Base-by-base conservation (phyloP, 225 moss, liverwort and hornwort species). In the Lunularia cruciata region DNA sequence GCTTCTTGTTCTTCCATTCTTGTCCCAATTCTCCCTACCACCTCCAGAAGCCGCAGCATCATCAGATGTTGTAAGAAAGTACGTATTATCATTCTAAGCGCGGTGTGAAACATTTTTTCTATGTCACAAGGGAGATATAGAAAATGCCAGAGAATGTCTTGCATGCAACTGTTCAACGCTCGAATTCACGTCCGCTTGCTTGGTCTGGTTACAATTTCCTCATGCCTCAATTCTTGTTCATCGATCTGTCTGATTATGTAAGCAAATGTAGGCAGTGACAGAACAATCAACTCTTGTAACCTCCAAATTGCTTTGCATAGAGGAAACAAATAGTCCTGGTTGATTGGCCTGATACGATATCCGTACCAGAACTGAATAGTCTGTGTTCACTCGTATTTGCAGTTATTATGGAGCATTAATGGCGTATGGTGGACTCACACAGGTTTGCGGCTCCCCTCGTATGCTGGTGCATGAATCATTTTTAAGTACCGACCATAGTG, bases 361-460 rank as follows among this genome's bases (percentile, higher is more conserved):
- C n/a, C n/a, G n/a, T n/a, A n/a, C n/a, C 38, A 20, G 11, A 25
- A 39, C 61, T 61, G 39, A 61, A 37, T 26, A 23, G 39, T 5
- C 39, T 14, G 39, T 38, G 25, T 25, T 0, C 5, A 16, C 47
- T 30, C 22, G 35, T 31, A 70, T 61, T 64, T 83, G 87, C 92
- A 92, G 89, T 54, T 92, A 92, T 64, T 92, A 75, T 63, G 92
- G 92, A 47, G 87, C 80, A 65, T 47, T 88, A 77, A 79, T 89
- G 76, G 92, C 92, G 8, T 92, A 87, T 63, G 92, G 92, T 68
- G 87, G 89, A 62, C 87, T 92, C 68, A 78, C 89, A 71, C 86
- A 85, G 89, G 92, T 92, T 60, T 57, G 27, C 35, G 31, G 13
- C 31, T 32, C 31, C 31, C 31, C 34, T 58, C 0, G 19, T 19